Percentiles rank a stretch among this genome's conserved stretches.
Conservation (phyloP, 1,139 yeast genomes). For the Geotrichum phurueaensis region DNA sequence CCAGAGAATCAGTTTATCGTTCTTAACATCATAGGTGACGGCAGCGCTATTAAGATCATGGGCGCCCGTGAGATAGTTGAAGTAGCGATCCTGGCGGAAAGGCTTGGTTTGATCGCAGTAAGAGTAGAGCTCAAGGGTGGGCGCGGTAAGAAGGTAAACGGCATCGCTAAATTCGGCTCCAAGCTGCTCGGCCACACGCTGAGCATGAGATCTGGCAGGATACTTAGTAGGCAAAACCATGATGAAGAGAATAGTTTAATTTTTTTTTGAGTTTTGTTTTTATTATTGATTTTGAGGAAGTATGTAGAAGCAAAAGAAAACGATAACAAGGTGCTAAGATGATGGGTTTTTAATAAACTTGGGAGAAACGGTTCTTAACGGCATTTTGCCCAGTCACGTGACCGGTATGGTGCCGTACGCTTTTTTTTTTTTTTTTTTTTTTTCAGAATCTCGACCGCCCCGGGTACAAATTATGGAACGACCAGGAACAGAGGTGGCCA, state of each 20-base stretch:
- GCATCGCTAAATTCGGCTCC: constrained; percentile 21
- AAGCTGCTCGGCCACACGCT: constrained; percentile 39
- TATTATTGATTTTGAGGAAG: neutral
- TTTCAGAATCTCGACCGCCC: neutral
- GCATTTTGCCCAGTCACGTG: neutral
- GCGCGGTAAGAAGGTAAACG: constrained; percentile 61
- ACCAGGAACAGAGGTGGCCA: neutral
- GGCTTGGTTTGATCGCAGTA: constrained; percentile 77
- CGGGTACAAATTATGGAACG: neutral
- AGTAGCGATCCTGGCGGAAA: constrained; percentile 84
- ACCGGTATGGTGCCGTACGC: neutral
- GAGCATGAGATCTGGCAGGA: constrained; percentile 55
- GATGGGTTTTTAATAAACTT: neutral
- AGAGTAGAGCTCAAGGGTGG: constrained; percentile 54
- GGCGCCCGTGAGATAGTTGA: constrained; percentile 82
- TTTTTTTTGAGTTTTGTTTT: neutral
- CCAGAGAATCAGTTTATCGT: constrained; percentile 60
- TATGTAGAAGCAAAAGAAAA: neutral
- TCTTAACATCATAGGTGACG: constrained; percentile 50
- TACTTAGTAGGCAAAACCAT: constrained; percentile 34
- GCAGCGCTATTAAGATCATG: constrained; percentile 66
- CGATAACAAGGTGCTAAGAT: neutral
- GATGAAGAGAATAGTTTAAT: neutral
- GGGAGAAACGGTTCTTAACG: neutral
- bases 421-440: neutral